Evolutionary conservation across 805 yeast genomes (phyloP), one percentile per base, ranked within the genome.

Genomic region (Saturnispora hagleri): DNA sequence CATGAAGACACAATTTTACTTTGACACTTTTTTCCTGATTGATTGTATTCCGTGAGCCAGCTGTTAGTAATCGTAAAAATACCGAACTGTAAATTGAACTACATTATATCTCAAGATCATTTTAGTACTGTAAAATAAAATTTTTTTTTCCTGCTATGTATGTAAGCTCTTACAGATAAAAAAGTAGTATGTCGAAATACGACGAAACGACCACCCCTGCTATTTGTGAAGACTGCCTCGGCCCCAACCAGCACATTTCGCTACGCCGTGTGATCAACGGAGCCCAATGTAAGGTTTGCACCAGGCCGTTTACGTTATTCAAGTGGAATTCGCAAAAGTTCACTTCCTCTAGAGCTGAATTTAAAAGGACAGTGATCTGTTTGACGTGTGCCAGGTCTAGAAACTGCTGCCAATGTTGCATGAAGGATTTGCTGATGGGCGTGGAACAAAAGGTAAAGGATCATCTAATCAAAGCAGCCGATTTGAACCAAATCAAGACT

Each of bases 321-420:
- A 76, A 84, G 51, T 88, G 96, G 96, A 53, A 52, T 18, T 41
- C 56, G 35, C 43, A 48, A 17, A 46, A 48, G 35, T 34, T 35
- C 8, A 33, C 44, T 3, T 13, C 34, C 3, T 68, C 66, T 52
- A 70, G 65, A 43, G 72, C 71, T 18, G 68, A 70, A 46, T 69
- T 79, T 55, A 74, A 76, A 52, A 80, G 77, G 58, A 89, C 96
- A 2, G 66, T 80, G 1, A 79, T 91, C 18, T 91, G 99, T 68
- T 63, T 70, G 35, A 80, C 90, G 0, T 91, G 99, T 70, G 81
- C 97, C 0, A 71, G 82, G 42, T 80, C 83, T 43, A 76, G 84
- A 53, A 84, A 87, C 67, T 84, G 95, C 59, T 91, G 99, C 63
- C 98, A 93, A 65, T 70, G 81, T 24, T 91, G 99, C 65, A 77